phyloP scores from a whole-genome alignment of 805 yeast genomes.

The Cyberlindnera sargentensis region DNA sequence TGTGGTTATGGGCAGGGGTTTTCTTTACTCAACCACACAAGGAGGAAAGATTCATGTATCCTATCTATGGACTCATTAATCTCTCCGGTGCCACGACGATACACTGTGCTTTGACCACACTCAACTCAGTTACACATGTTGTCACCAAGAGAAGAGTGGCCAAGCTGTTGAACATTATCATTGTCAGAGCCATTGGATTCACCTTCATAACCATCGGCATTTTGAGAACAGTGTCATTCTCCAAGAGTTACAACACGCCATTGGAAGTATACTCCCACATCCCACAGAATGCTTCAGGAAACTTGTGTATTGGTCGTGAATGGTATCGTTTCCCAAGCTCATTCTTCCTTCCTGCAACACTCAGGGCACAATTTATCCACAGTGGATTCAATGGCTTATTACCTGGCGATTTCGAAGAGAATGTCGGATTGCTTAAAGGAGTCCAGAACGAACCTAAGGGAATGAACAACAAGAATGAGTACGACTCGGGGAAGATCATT shows the following conservation, averaged over 20 bases:
- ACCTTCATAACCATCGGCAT: conserved; percentile 28
- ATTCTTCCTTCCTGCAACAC: conserved; percentile 62
- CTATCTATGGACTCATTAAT: conserved; percentile 66
- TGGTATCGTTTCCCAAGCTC: conserved; percentile 94
- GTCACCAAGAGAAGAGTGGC: conserved; percentile 4
- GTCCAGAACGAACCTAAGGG: conserved; percentile 49
- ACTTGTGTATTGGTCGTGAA: conserved; percentile 88
- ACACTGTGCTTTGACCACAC: conserved; percentile 3
- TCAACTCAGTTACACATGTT: conserved; percentile 4
- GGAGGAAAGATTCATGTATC: conserved; percentile 88
- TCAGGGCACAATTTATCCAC: conserved; percentile 58
- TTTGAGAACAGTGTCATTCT: conserved; percentile 53
- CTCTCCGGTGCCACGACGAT: conserved; percentile 53
- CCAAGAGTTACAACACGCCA: conserved; percentile 69
- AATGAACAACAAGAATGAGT: conserved; percentile 71
- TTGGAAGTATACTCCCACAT: conserved; percentile 45
- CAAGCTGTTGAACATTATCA: background rate
- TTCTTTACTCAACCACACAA: conserved; percentile 81
- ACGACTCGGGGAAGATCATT: conserved; percentile 51
- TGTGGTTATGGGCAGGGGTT: conserved; percentile 58
- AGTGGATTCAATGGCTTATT: conserved; percentile 82
- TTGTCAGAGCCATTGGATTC: background rate
- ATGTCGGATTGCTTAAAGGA: conserved; percentile 20
- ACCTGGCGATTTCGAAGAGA: conserved; percentile 78
- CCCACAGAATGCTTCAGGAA: conserved; percentile 29